Percentiles rank a stretch among this genome's conserved stretches.
phyloP scores from a whole-genome alignment of 305 asterid species.

The Fraxinus dipetala region DNA sequence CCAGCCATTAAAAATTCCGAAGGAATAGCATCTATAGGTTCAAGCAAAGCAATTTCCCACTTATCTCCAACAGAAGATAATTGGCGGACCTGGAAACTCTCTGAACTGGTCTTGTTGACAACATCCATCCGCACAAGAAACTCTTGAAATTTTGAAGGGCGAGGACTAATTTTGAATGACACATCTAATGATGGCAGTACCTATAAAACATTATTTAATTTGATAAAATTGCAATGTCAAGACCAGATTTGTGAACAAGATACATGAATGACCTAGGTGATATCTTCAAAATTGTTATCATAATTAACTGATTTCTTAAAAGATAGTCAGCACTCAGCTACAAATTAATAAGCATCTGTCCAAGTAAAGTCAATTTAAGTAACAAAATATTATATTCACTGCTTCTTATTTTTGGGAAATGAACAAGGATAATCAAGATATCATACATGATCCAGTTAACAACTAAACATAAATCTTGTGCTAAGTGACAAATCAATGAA shows the following conservation, averaged over 20 bases:
- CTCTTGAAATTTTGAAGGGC: conserved; percentile 79
- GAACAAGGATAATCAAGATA: background rate
- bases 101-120: conserved; percentile 71
- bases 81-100: conserved; percentile 79
- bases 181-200: conserved; percentile 90
- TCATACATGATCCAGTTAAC: conserved; percentile 13
- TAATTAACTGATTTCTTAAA: conserved; percentile 3
- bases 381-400: background rate
- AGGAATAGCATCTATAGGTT: conserved; percentile 55
- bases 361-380: conserved; percentile 9
- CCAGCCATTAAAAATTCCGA: conserved; percentile 68
- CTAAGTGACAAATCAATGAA: conserved; percentile 4
- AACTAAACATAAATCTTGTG: background rate
- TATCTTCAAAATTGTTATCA: conserved; percentile 11
- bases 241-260: conserved; percentile 5
- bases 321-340: background rate
- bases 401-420: background rate
- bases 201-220: conserved; percentile 34
- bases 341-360: conserved; percentile 9
- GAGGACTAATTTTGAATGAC: conserved; percentile 70
- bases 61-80: conserved; percentile 79
- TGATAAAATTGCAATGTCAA: conserved; percentile 15
- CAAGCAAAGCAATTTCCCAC: conserved; percentile 84
- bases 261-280: conserved; percentile 15
- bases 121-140: conserved; percentile 88